Evolutionary conservation across 148 eudicot species (phyloP).

Genomic region (Spergularia bocconei): DNA sequence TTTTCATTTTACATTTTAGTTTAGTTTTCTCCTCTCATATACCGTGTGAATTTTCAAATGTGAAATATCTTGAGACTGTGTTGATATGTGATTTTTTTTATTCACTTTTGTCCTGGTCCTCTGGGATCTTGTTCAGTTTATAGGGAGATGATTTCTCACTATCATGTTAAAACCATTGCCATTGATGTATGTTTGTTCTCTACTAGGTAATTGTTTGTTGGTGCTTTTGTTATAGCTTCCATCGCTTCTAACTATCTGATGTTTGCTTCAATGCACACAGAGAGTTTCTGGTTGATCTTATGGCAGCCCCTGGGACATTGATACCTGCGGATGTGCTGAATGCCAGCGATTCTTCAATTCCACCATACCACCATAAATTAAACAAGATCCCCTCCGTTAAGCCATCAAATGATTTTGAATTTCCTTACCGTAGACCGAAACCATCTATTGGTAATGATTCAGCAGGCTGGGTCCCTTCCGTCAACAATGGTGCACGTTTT

Average conservation of each 20-base stretch:
- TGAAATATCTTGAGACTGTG: background rate
- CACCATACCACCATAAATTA: conserved; percentile 41
- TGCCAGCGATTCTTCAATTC: conserved; percentile 48
- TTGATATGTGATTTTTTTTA: background rate
- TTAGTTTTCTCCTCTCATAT: too few species aligned
- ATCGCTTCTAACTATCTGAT: conserved; percentile 9
- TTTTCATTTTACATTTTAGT: too few species aligned
- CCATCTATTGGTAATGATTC: conserved; percentile 30
- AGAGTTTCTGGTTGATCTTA: conserved; percentile 96
- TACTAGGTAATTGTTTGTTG: background rate
- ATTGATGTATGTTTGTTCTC: background rate
- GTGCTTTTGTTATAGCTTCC: background rate
- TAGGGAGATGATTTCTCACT: background rate
- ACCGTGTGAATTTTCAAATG: too few species aligned
- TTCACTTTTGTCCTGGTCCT: background rate
- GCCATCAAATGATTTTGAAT: conserved; percentile 39
- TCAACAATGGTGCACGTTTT: conserved; percentile 26
- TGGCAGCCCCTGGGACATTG: conserved; percentile 97
- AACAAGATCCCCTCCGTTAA: conserved; percentile 44
- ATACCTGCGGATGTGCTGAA: conserved; percentile 77
- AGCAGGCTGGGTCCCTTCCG: conserved; percentile 30
- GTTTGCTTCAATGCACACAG: conserved; percentile 37
- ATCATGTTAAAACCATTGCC: background rate
- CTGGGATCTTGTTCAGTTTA: background rate
- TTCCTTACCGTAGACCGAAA: conserved; percentile 30